phyloP scores from a whole-genome alignment of 1,284 basidiomycete genomes.

The Tilletia caries region DNA sequence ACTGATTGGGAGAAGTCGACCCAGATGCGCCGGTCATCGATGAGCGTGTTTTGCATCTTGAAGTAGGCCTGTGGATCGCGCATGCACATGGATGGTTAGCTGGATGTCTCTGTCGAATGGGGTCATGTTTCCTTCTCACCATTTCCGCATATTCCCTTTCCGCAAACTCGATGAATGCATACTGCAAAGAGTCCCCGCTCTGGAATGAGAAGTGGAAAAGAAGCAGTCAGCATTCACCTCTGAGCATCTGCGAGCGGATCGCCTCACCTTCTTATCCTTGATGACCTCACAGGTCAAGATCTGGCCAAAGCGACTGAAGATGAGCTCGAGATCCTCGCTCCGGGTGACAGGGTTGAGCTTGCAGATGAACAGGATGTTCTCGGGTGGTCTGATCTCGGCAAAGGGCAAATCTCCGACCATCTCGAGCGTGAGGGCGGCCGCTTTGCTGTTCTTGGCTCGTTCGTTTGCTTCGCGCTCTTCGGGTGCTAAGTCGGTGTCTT shows the following conservation, averaged over 20 bases:
- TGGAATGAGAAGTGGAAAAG: background rate
- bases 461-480: slow-evolving; percentile 76
- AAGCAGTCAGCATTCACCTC: background rate
- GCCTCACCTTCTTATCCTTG: slow-evolving; percentile 70
- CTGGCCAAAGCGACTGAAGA: slow-evolving; percentile 89
- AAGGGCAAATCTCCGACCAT: slow-evolving; percentile 99
- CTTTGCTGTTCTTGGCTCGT: slow-evolving; percentile 78
- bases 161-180: slow-evolving; percentile 98
- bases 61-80: slow-evolving; percentile 85
- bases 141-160: slow-evolving; percentile 82
- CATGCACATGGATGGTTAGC: slow-evolving; percentile 70
- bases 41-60: slow-evolving; percentile 98
- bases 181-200: slow-evolving; percentile 92
- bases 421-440: slow-evolving; percentile 91
- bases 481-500: slow-evolving; percentile 62
- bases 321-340: slow-evolving; percentile 93
- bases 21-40: slow-evolving; percentile 98
- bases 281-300: slow-evolving; percentile 98
- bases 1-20: slow-evolving; percentile 87
- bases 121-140: no score
- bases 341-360: slow-evolving; percentile 93
- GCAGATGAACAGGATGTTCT: slow-evolving; percentile 98
- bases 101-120: slow-evolving; percentile 51
- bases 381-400: slow-evolving; percentile 92
- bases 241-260: background rate